Conservation (phyloP, 495 filamentous ascomycete genomes). For the Trypethelium eluteriae region DNA sequence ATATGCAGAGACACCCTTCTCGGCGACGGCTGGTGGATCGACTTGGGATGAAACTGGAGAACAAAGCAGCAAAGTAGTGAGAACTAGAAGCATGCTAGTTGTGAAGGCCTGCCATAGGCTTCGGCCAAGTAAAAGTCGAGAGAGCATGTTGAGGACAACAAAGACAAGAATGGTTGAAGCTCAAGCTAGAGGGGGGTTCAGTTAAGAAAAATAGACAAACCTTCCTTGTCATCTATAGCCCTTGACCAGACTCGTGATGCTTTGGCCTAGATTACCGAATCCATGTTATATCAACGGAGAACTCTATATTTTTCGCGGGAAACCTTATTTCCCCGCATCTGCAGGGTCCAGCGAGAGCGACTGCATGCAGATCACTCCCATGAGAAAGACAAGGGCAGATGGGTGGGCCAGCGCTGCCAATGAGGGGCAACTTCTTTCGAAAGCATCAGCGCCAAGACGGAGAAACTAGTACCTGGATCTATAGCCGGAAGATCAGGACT, state of each 20-base stretch:
- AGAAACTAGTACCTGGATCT: neutral
- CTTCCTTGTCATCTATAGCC: neutral
- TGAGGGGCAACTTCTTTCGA: neutral
- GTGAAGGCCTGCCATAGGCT: neutral
- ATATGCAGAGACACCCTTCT: constrained; percentile 24
- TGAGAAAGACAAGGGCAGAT: neutral
- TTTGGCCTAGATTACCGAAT: neutral
- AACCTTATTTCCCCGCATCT: neutral
- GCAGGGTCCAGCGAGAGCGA: neutral
- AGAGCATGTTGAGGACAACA: neutral
- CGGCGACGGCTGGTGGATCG: constrained; percentile 18
- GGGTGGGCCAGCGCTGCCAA: neutral
- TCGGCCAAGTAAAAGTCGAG: neutral
- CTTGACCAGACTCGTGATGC: neutral
- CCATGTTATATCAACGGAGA: neutral
- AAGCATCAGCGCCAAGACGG: constrained; percentile 1
- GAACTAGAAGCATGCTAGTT: neutral
- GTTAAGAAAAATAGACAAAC: neutral
- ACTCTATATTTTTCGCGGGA: neutral
- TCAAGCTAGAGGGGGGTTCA: neutral
- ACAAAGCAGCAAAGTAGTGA: neutral
- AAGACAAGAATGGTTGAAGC: neutral
- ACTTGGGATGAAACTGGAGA: neutral
- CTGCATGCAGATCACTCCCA: neutral
- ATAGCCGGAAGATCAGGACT: neutral